Evolutionary conservation across 1,284 basidiomycete species (phyloP).

Genomic region (Cutaneotrichosporon sp.): DNA sequence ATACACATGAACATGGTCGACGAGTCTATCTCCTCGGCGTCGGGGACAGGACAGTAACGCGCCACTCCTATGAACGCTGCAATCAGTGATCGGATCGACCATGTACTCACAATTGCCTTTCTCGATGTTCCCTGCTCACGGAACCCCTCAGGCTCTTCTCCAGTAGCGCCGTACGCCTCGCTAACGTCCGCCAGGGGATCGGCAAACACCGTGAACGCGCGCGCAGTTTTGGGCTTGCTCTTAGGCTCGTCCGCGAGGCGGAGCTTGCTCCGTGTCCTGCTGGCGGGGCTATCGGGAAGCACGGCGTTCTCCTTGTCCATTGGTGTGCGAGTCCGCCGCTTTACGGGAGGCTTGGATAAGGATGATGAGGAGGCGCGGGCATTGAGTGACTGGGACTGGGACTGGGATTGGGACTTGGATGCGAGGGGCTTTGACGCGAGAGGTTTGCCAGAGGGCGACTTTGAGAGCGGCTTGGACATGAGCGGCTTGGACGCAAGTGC

Average conservation of each 20-base stretch:
- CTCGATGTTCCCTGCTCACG: constrained; percentile 7
- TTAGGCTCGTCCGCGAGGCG: neutral
- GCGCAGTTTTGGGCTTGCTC: constrained; percentile 5
- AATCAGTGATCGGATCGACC: constrained; percentile 6
- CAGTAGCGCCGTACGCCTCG: constrained; percentile 46
- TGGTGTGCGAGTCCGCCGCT: neutral
- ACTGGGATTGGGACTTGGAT: neutral
- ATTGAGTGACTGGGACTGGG: neutral
- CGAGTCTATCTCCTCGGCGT: neutral
- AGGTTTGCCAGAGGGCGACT: neutral
- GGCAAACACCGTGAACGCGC: constrained; percentile 4
- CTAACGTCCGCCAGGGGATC: constrained; percentile 40
- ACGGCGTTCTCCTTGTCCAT: neutral
- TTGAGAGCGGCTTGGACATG: neutral
- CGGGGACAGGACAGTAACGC: neutral
- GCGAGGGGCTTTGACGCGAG: neutral
- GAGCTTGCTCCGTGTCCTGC: constrained; percentile 24
- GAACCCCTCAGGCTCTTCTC: constrained; percentile 43
- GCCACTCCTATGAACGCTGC: constrained; percentile 2
- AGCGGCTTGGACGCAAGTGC: neutral
- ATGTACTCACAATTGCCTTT: neutral
- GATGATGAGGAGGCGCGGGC: neutral
- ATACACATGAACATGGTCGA: neutral
- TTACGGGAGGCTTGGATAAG: neutral
- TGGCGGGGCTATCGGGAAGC: constrained; percentile 28